Base-by-base conservation (phyloP, 805 yeast species). In the Spathaspora girioi region DNA sequence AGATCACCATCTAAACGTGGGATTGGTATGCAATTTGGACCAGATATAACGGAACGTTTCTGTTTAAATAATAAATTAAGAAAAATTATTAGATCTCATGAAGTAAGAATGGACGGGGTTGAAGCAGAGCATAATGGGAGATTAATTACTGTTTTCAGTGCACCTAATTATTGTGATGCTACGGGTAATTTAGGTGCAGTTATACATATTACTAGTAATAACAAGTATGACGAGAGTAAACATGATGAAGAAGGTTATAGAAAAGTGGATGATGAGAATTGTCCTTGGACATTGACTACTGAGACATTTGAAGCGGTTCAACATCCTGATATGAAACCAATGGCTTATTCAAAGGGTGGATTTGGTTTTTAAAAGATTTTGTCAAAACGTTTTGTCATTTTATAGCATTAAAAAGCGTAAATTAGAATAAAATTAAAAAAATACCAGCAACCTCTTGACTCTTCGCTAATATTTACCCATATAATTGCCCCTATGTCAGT, bases 91-190 rank as follows among this genome's bases (percentile, higher is more conserved):
- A 79, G 99, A 61, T 90, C 97, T 2, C 99, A 94, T 64, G 99
- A 94, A 70, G 97, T 93, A 7, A 79, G 98, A 64, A 86, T 87
- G 87, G 86, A 79, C 5, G 99, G 99, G 46, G 90, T 86, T 53
- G 90, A 89, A 57, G 77, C 77, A 45, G 97, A 93, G 64, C 99
- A 94, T 63, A 78, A 87, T 52, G 96, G 96, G 11, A 78, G 83
- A 57, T 79, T 94, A 48, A 82, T 91, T 49, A 94, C 99, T 0
- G 96, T 94, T n/a, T 94, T 94, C 68, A 86, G 96, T 68, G 99
- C 99, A 0, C 99, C 99, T 35, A 93, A 94, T 67, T 93, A 93
- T 69, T 93, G 98, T 73, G 99, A 94, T 66, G 75, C 86, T 14
- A 91, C 89, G 50, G 96, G 96, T 12, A 94, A 94, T 68, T 68